phyloP scores from a whole-genome alignment of 768 basidiomycete genomes.

The Tulasnella sp. region DNA sequence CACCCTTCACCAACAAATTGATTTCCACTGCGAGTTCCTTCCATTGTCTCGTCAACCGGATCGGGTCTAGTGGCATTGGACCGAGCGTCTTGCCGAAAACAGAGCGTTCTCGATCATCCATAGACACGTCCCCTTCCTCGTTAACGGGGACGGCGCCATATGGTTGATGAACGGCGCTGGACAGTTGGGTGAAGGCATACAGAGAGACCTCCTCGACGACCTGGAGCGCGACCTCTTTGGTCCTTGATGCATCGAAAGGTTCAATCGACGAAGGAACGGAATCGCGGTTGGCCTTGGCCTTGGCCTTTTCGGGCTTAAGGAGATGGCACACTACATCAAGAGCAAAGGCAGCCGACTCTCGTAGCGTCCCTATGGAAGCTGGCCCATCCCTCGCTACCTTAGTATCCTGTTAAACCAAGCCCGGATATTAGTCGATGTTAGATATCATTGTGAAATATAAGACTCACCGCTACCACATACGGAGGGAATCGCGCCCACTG shows the following conservation, averaged over 20 bases:
- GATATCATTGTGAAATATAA: neutral
- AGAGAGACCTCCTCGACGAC: conserved; percentile 56
- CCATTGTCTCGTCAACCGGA: conserved; percentile 9
- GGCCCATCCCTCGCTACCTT: conserved; percentile 75
- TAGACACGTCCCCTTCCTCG: neutral
- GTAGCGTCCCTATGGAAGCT: conserved; percentile 71
- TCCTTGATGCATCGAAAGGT: conserved; percentile 27
- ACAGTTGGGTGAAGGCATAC: conserved; percentile 61
- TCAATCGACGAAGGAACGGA: conserved; percentile 19
- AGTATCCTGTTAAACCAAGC: conserved; percentile 45
- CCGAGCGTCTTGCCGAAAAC: neutral
- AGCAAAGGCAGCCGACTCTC: conserved; percentile 71
- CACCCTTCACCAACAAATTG: conserved; percentile 9
- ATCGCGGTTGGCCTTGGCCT: neutral
- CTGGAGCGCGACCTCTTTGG: conserved; percentile 38
- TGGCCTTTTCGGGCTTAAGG: conserved; percentile 29
- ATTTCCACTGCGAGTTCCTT: conserved; percentile 11
- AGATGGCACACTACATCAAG: conserved; percentile 62
- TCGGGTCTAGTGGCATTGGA: neutral
- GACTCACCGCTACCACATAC: conserved; percentile 20
- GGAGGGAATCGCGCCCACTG: conserved; percentile 9
- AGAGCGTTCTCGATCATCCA: conserved; percentile 5
- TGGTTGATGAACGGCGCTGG: conserved; percentile 2
- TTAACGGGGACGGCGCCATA: neutral
- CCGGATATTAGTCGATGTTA: neutral